phyloP scores from a whole-genome alignment of 2,329 filamentous ascomycete species.

The Fusarium sacchari region DNA sequence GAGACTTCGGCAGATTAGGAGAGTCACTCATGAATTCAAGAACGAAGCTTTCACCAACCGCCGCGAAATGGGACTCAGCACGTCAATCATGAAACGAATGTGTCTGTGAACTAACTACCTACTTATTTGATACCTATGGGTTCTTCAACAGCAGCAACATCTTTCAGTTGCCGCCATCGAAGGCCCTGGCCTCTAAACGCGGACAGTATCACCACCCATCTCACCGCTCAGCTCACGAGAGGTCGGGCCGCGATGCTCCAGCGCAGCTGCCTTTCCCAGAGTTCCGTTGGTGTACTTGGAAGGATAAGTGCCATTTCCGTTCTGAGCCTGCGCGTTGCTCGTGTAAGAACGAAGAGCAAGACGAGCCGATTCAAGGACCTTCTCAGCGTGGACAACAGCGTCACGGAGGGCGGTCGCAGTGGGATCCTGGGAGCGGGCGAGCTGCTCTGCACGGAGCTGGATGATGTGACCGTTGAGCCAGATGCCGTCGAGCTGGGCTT shows the following conservation, averaged over 20 bases:
- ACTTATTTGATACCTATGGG: conserved; percentile 9
- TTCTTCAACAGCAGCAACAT: conserved; percentile 23
- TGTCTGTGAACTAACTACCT: conserved; percentile 4
- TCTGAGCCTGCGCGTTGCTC: conserved; percentile 13
- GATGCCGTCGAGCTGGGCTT: conserved; percentile 63
- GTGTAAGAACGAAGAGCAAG: conserved; percentile 55
- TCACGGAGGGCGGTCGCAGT: conserved; percentile 56
- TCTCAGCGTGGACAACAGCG: conserved; percentile 58
- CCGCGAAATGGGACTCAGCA: conserved; percentile 1
- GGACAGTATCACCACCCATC: conserved; percentile 69
- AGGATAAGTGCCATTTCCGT: conserved; percentile 24
- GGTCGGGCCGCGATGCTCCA: conserved; percentile 57
- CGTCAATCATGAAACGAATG: conserved; percentile 11
- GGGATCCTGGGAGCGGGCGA: conserved; percentile 47
- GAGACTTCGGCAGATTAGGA: neutral
- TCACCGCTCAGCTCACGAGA: conserved; percentile 67
- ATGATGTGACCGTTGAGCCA: conserved; percentile 72
- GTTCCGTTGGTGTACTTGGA: conserved; percentile 39
- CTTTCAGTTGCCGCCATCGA: conserved; percentile 6
- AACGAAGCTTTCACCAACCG: conserved; percentile 9
- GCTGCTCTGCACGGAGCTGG: conserved; percentile 60
- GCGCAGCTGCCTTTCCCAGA: conserved; percentile 37
- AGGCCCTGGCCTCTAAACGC: conserved; percentile 32
- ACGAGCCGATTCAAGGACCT: conserved; percentile 57
- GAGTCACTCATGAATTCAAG: conserved; percentile 6